Conservation (phyloP, 2,329 filamentous ascomycete genomes). For the Dothidotthia symphoricarpi region DNA sequence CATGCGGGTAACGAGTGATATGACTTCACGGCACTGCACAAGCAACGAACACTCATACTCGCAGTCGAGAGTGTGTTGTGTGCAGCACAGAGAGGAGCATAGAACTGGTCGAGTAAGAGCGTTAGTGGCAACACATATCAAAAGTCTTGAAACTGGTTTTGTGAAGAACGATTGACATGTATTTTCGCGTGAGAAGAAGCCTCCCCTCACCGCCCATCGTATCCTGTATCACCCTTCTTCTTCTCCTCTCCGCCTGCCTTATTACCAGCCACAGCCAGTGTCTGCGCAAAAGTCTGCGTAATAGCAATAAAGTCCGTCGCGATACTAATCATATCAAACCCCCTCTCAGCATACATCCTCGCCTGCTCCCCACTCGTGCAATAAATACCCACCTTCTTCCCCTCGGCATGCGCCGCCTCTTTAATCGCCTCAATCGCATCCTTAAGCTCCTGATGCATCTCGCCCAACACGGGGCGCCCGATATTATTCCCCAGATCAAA, state of each 20-base stretch:
- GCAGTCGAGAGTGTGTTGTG: too few species aligned
- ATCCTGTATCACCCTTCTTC: constrained; percentile 16
- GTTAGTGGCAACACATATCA: too few species aligned
- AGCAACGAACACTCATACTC: too few species aligned
- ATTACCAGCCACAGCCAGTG: constrained; percentile 36
- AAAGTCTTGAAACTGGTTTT: too few species aligned
- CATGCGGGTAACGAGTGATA: background rate
- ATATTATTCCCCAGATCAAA: constrained; percentile 60
- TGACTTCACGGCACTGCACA: background rate
- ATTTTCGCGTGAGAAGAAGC: too few species aligned
- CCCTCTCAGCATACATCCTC: constrained; percentile 52
- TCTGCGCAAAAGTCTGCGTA: constrained; percentile 42
- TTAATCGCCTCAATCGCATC: constrained; percentile 54
- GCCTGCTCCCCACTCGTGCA: constrained; percentile 54
- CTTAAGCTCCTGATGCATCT: constrained; percentile 52
- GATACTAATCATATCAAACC: constrained; percentile 55
- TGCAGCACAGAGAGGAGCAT: too few species aligned
- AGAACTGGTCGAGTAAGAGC: too few species aligned
- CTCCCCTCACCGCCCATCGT: constrained; percentile 20
- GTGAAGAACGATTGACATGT: too few species aligned
- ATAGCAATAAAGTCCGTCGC: constrained; percentile 50
- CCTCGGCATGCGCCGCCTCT: constrained; percentile 51
- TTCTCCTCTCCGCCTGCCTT: constrained; percentile 9
- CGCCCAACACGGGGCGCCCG: constrained; percentile 51
- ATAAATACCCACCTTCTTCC: constrained; percentile 57